Evolutionary conservation across 305 asterid species (phyloP).

Genomic region (Fraxinus angustifolia): DNA sequence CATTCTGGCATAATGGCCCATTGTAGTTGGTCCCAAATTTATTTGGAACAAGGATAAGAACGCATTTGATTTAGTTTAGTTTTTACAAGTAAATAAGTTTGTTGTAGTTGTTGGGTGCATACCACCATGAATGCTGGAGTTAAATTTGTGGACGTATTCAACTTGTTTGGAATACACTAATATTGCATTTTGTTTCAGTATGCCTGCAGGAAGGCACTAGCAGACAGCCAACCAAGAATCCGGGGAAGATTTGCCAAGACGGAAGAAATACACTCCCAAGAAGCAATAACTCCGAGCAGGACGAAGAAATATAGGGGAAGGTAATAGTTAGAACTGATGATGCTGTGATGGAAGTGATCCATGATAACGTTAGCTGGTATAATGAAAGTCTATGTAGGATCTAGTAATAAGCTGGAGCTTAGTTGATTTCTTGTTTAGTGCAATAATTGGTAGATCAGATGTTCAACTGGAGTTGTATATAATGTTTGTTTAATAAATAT

Average conservation of each 20-base stretch:
- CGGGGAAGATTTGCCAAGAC: slow-evolving; percentile 94
- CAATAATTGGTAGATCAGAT: slow-evolving; percentile 26
- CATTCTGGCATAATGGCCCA: not conserved
- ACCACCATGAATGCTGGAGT: not conserved
- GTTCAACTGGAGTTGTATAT: slow-evolving; percentile 29
- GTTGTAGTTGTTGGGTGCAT: not conserved
- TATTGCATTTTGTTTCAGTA: slow-evolving; percentile 44
- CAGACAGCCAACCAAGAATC: slow-evolving; percentile 90
- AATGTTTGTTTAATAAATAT: slow-evolving; percentile 17
- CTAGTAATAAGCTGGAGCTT: slow-evolving; percentile 29
- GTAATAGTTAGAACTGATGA: slow-evolving; percentile 16
- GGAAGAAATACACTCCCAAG: slow-evolving; percentile 44
- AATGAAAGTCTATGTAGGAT: slow-evolving; percentile 21
- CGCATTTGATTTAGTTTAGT: not conserved
- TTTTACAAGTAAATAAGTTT: not conserved
- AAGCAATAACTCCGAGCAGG: slow-evolving; percentile 31
- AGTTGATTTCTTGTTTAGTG: slow-evolving; percentile 24
- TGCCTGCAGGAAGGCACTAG: slow-evolving; percentile 97
- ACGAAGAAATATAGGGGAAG: slow-evolving; percentile 8
- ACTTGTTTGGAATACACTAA: slow-evolving; percentile 5
- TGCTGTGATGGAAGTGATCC: slow-evolving; percentile 10
- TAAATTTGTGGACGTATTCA: not conserved
- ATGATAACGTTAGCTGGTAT: slow-evolving; percentile 10
- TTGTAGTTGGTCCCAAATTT: not conserved
- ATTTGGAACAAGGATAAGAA: not conserved